Percentiles rank a stretch among this genome's conserved stretches.
Conservation (phyloP, 192 early-diverging fungal species). For the Coemansia nantahalensis region DNA sequence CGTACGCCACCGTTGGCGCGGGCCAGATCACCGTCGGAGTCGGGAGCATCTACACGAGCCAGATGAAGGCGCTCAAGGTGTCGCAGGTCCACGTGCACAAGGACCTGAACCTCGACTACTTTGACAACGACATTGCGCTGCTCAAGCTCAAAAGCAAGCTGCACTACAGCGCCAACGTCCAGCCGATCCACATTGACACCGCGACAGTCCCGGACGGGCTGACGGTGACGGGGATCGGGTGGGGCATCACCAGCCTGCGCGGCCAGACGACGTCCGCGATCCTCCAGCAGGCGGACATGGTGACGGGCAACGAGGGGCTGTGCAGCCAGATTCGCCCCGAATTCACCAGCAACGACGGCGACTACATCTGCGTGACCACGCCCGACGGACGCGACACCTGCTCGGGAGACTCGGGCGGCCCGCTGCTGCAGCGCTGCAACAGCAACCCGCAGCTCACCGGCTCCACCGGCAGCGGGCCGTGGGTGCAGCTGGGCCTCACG, state of each 20-base stretch:
- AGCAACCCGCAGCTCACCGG: not conserved
- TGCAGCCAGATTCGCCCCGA: slow-evolving; percentile 19
- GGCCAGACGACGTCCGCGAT: slow-evolving; percentile 18
- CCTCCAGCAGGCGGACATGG: slow-evolving; percentile 33
- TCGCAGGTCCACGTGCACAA: slow-evolving; percentile 36
- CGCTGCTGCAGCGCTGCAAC: slow-evolving; percentile 31
- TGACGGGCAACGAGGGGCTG: slow-evolving; percentile 22
- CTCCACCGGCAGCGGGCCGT: slow-evolving; percentile 16
- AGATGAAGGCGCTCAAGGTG: slow-evolving; percentile 8
- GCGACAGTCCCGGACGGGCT: slow-evolving; percentile 15
- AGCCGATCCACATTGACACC: slow-evolving; percentile 46
- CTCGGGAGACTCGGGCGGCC: slow-evolving; percentile 46
- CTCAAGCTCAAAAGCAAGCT: slow-evolving; percentile 46
- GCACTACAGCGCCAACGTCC: slow-evolving; percentile 16
- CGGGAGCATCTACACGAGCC: slow-evolving; percentile 21
- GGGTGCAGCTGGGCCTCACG: slow-evolving; percentile 49
- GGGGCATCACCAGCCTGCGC: slow-evolving; percentile 40
- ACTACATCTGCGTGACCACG: slow-evolving; percentile 52
- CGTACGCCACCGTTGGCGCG: slow-evolving; percentile 6
- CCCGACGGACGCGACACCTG: slow-evolving; percentile 48
- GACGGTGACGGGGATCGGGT: slow-evolving; percentile 43
- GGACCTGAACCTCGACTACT: slow-evolving; percentile 38
- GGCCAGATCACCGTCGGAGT: slow-evolving; percentile 34
- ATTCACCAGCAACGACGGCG: slow-evolving; percentile 33
- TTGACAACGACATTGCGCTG: slow-evolving; percentile 54